Percentiles rank a stretch among this genome's conserved stretches.
phyloP scores from a whole-genome alignment of 2,329 filamentous ascomycete genomes.

The Neopestalotiopsis clavispora region DNA sequence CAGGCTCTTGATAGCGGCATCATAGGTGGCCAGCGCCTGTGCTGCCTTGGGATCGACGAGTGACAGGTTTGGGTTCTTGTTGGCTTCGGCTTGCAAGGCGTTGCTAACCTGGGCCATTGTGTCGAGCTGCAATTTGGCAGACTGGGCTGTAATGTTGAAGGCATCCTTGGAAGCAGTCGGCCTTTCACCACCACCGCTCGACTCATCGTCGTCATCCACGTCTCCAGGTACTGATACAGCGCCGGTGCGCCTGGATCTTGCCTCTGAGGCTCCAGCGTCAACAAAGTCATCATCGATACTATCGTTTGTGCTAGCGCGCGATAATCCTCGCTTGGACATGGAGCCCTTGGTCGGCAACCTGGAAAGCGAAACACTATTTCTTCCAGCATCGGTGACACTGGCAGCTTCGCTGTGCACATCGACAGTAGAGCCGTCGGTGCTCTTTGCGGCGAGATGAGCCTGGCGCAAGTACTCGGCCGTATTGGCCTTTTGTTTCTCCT shows the following conservation, averaged over 20 bases:
- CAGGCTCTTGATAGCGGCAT: constrained; percentile 86
- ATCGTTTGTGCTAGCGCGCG: constrained; percentile 50
- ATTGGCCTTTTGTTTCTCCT: constrained; percentile 76
- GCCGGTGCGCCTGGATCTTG: constrained; percentile 42
- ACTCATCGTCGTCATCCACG: constrained; percentile 55
- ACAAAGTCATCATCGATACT: constrained; percentile 58
- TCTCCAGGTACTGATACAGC: constrained; percentile 43
- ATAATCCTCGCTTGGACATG: constrained; percentile 35
- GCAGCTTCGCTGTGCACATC: constrained; percentile 56
- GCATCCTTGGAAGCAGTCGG: constrained; percentile 84
- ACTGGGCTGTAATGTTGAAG: constrained; percentile 96
- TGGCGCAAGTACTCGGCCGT: constrained; percentile 78
- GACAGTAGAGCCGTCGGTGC: constrained; percentile 50
- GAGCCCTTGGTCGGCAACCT: constrained; percentile 40
- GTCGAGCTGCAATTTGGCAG: constrained; percentile 89
- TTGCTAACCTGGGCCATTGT: constrained; percentile 84
- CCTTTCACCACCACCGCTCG: constrained; percentile 76
- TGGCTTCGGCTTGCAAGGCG: constrained; percentile 76
- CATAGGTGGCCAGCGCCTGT: constrained; percentile 84
- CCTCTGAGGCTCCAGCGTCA: constrained; percentile 52
- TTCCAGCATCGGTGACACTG: constrained; percentile 51
- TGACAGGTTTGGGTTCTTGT: constrained; percentile 70
- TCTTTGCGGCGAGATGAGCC: constrained; percentile 67
- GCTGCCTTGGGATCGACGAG: constrained; percentile 79
- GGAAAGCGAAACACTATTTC: constrained; percentile 51